phyloP scores from a whole-genome alignment of 2,329 filamentous ascomycete species.

The Calonectria pauciramosa region DNA sequence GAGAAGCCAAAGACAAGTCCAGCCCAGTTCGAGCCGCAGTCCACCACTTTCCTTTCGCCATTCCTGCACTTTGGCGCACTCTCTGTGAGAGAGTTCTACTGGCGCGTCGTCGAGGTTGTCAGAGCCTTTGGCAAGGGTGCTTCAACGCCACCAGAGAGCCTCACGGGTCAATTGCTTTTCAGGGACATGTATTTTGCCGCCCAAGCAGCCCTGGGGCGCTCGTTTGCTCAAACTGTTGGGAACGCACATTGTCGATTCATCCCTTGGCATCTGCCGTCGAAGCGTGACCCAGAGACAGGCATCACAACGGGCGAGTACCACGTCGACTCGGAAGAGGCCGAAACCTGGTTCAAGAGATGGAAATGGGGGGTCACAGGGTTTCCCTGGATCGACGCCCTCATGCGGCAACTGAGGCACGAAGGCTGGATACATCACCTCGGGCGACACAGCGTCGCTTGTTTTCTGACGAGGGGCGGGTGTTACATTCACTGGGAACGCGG shows the following conservation, averaged over 20 bases:
- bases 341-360: slow-evolving; percentile 78
- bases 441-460: slow-evolving; percentile 83
- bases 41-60: slow-evolving; percentile 80
- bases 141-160: slow-evolving; percentile 75
- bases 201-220: slow-evolving; percentile 75
- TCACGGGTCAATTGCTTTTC: slow-evolving; percentile 81
- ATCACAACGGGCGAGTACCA: slow-evolving; percentile 72
- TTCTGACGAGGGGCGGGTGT: slow-evolving; percentile 83
- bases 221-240: slow-evolving; percentile 74
- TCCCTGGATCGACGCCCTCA: slow-evolving; percentile 85
- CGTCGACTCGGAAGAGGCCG: slow-evolving; percentile 73
- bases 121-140: slow-evolving; percentile 67
- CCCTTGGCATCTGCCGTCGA: slow-evolving; percentile 82
- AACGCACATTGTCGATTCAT: slow-evolving; percentile 81
- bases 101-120: slow-evolving; percentile 75
- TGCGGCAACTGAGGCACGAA: slow-evolving; percentile 79
- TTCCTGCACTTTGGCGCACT: slow-evolving; percentile 82
- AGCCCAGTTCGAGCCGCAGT: slow-evolving; percentile 78
- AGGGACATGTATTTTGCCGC: slow-evolving; percentile 88
- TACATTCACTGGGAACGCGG: slow-evolving; percentile 86
- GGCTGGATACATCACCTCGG: slow-evolving; percentile 88
- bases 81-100: slow-evolving; percentile 80
- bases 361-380: slow-evolving; percentile 79
- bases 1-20: slow-evolving; percentile 83
- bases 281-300: slow-evolving; percentile 59